A percentile compares a stretch with the other conserved stretches of the same genome.
These are phyloP conservation scores for Bruguiera parviflora DNA, from an alignment of 345 rosid genomes.

Conservation along the genomic window DNA sequence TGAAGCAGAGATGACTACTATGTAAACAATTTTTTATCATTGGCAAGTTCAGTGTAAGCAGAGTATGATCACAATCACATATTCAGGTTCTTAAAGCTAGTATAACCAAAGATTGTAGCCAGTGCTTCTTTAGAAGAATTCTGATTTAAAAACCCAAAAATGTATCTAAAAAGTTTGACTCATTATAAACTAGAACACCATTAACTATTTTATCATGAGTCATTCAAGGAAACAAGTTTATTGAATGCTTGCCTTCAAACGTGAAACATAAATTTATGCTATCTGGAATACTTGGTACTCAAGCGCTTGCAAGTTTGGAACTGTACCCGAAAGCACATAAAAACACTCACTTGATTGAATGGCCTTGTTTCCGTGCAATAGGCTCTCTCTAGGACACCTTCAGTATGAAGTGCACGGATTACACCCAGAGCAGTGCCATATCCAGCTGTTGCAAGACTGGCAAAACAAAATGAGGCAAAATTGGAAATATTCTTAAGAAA, in stretches of 20 bases:
- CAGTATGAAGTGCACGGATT: conserved; percentile 69
- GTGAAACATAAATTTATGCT: too few species aligned
- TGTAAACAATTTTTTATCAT: background rate
- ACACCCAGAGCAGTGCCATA: conserved; percentile 97
- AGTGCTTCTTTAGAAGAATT: too few species aligned
- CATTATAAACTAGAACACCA: too few species aligned
- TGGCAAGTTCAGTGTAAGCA: background rate
- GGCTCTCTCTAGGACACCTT: conserved; percentile 70
- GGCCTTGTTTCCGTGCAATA: conserved; percentile 99
- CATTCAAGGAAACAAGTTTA: too few species aligned
- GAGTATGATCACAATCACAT: background rate
- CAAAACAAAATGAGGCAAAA: conserved; percentile 5
- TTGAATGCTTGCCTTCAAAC: too few species aligned
- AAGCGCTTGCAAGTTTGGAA: background rate
- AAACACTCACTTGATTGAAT: conserved; percentile 71
- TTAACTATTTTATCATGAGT: too few species aligned
- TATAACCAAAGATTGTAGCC: too few species aligned
- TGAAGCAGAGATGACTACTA: too few species aligned
- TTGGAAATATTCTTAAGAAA: background rate
- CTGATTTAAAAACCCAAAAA: too few species aligned
- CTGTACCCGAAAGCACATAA: background rate
- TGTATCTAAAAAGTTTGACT: too few species aligned
- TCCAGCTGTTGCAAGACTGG: conserved; percentile 97
- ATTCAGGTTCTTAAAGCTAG: background rate
- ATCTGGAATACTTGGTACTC: too few species aligned